Conservation (phyloP, 208 protist genomes). For the Leptomonas pyrrhocoris region DNA sequence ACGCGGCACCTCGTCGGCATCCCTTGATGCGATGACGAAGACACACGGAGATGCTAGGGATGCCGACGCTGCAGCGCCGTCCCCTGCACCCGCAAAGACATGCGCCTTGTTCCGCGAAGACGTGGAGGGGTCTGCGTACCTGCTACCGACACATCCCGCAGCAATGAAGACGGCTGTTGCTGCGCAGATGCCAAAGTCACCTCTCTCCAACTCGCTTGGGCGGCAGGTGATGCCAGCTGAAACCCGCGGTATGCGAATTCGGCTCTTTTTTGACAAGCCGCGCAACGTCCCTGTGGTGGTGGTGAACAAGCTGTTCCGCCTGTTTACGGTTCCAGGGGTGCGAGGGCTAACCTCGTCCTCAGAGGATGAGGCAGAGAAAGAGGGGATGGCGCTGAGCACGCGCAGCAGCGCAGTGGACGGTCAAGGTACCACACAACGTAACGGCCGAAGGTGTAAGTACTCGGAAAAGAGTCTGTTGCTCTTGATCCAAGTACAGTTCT, state of each 20-base stretch:
- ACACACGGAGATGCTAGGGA: not conserved
- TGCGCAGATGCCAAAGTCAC: not conserved
- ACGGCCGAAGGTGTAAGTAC: not conserved
- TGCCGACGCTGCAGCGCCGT: not conserved
- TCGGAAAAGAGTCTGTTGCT: slow-evolving; percentile 44
- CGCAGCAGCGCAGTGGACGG: not conserved
- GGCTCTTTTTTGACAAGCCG: slow-evolving; percentile 49
- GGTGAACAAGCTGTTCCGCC: slow-evolving; percentile 65
- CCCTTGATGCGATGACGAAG: slow-evolving; percentile 3
- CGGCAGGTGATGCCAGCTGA: slow-evolving; percentile 8
- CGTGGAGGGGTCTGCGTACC: slow-evolving; percentile 39
- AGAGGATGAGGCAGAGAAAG: slow-evolving; percentile 11
- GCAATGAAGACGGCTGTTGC: not conserved
- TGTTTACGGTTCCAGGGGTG: slow-evolving; percentile 45
- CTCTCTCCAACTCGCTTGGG: not conserved
- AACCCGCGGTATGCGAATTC: slow-evolving; percentile 48
- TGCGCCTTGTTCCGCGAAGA: slow-evolving; percentile 29
- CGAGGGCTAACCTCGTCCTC: slow-evolving; percentile 17
- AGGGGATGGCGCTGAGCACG: not conserved
- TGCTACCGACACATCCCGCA: slow-evolving; percentile 22
- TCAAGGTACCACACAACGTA: not conserved
- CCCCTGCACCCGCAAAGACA: not conserved
- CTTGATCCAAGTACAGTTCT: slow-evolving; percentile 60
- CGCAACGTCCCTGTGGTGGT: slow-evolving; percentile 51
- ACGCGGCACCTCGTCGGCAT: not conserved